Conservation (phyloP, 208 protist genomes). For the Crithidia expoeki region DNA sequence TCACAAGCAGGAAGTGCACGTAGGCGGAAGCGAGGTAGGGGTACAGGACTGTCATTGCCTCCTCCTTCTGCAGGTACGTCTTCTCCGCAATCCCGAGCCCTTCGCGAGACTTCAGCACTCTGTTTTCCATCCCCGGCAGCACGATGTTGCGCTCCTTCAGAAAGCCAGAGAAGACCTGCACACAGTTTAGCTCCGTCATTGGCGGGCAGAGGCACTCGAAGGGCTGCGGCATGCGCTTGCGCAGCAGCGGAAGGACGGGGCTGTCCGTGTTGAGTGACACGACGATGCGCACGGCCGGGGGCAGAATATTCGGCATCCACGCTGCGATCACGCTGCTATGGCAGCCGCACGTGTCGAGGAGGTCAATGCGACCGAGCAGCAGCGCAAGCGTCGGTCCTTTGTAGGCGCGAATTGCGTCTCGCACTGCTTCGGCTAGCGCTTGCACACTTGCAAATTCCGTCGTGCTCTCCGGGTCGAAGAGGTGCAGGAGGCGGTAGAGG, state of each 20-base stretch:
- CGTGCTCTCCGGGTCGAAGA: slow-evolving; percentile 37
- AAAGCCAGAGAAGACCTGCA: slow-evolving; percentile 47
- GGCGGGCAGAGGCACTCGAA: slow-evolving; percentile 75
- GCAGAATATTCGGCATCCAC: slow-evolving; percentile 78
- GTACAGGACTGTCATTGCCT: slow-evolving; percentile 56
- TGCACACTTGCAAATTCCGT: slow-evolving; percentile 47
- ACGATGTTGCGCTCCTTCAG: slow-evolving; percentile 30
- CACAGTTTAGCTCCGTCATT: slow-evolving; percentile 49
- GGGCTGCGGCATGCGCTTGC: slow-evolving; percentile 79
- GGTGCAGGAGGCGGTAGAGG: slow-evolving; percentile 62
- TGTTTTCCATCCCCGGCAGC: slow-evolving; percentile 49
- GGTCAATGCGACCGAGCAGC: slow-evolving; percentile 61
- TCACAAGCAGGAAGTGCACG: slow-evolving; percentile 45
- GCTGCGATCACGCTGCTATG: slow-evolving; percentile 41
- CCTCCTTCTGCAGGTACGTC: slow-evolving; percentile 76
- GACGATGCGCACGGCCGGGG: slow-evolving; percentile 55
- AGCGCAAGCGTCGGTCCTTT: slow-evolving; percentile 54
- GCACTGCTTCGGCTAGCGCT: slow-evolving; percentile 48
- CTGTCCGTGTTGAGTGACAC: slow-evolving; percentile 71
- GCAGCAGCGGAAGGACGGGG: slow-evolving; percentile 63
- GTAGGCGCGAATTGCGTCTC: slow-evolving; percentile 55
- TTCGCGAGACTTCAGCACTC: slow-evolving; percentile 25
- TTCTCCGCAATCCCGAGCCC: slow-evolving; percentile 59
- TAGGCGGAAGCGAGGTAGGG: slow-evolving; percentile 57
- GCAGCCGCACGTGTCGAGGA: slow-evolving; percentile 63